phyloP scores from a whole-genome alignment of 2,329 filamentous ascomycete species.

The Macroventuria anomochaeta region DNA sequence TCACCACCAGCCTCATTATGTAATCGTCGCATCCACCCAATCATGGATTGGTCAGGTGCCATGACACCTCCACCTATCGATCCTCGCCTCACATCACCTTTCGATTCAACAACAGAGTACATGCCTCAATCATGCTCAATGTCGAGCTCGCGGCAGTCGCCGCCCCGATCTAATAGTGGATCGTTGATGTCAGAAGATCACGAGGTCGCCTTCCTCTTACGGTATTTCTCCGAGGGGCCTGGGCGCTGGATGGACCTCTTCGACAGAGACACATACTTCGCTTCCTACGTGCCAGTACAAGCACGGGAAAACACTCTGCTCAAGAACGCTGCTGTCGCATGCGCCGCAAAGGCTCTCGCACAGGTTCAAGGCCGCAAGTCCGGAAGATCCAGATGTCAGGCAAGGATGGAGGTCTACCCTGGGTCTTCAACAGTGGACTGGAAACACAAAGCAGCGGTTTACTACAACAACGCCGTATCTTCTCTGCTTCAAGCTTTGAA shows the following conservation, averaged over 20 bases:
- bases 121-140: constrained; percentile 35
- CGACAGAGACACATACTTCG: constrained; percentile 65
- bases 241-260: constrained; percentile 67
- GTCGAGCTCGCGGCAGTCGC: constrained; percentile 33
- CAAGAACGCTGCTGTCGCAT: constrained; percentile 64
- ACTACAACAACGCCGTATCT: constrained; percentile 65
- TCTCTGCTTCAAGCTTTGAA: constrained; percentile 51
- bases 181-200: constrained; percentile 53
- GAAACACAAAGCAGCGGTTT: constrained; percentile 66
- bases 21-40: constrained; percentile 61
- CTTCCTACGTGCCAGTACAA: constrained; percentile 65
- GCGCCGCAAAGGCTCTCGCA: constrained; percentile 66
- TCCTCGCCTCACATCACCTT: constrained; percentile 43
- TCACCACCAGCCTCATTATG: constrained; percentile 55
- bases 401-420: constrained; percentile 61
- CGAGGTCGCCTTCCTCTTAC: constrained; percentile 65
- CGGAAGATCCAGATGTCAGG: constrained; percentile 55
- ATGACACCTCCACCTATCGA: constrained; percentile 46
- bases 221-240: constrained; percentile 66
- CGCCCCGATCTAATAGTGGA: constrained; percentile 30
- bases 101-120: constrained; percentile 33
- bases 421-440: constrained; percentile 59
- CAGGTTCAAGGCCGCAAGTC: constrained; percentile 61
- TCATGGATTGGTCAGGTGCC: constrained; percentile 50
- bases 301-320: constrained; percentile 59